These are phyloP conservation scores for Allomyces macrogynus DNA, from an alignment of 192 early-diverging fungal species.

Conservation along the genomic window DNA sequence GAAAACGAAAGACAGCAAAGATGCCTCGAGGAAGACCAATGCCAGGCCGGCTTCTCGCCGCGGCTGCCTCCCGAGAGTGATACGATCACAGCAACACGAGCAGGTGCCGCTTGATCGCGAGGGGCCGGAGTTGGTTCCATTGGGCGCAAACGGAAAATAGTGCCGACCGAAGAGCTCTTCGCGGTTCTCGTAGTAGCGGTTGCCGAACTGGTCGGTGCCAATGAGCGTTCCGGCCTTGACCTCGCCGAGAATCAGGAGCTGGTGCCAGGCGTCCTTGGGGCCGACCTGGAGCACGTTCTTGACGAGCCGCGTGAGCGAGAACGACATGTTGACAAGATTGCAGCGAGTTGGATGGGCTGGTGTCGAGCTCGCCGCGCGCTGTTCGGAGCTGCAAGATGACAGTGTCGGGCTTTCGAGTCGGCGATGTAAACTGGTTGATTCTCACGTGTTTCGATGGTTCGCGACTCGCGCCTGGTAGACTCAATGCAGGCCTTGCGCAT, in stretches of 20 bases:
- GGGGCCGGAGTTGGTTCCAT: background rate
- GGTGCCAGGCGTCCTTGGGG: conserved; percentile 19
- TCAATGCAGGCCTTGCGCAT: background rate
- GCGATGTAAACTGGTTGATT: background rate
- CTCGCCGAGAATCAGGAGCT: conserved; percentile 35
- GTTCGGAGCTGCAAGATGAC: no score
- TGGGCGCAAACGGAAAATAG: background rate
- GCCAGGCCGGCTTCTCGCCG: background rate
- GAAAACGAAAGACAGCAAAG: background rate
- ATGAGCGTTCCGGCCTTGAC: conserved; percentile 48
- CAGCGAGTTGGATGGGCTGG: conserved; percentile 3
- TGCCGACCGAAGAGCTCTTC: conserved; percentile 46
- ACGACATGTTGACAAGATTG: background rate
- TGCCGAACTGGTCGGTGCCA: conserved; percentile 50
- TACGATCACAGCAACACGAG: background rate
- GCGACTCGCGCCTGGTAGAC: background rate
- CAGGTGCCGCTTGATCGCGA: background rate
- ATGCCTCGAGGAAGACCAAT: background rate
- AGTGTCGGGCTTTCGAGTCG: no score
- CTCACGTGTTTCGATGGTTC: background rate
- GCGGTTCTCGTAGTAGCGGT: conserved; percentile 52
- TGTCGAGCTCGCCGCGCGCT: conserved; percentile 1
- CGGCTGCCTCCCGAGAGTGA: background rate
- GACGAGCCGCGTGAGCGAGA: conserved; percentile 25
- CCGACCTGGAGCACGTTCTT: conserved; percentile 33